A percentile compares a stretch with the other conserved stretches of the same genome.
These are phyloP conservation scores for Panus rudis DNA, from an alignment of 768 basidiomycete genomes.

Conservation along the genomic window DNA sequence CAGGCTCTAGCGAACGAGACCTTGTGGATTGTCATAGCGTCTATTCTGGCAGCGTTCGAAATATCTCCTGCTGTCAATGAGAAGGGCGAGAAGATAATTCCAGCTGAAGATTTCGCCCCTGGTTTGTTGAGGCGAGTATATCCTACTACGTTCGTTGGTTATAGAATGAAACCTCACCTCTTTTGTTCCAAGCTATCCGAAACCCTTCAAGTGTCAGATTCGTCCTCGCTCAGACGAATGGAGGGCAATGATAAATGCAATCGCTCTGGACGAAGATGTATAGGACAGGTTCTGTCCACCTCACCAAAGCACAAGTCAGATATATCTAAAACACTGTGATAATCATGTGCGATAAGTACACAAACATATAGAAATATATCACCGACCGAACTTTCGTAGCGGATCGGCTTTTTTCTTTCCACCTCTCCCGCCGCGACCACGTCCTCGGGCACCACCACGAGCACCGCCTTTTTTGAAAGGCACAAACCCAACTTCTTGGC, in stretches of 20 bases:
- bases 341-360: too few species aligned
- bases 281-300: too few species aligned
- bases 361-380: too few species aligned
- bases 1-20: not conserved
- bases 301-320: too few species aligned
- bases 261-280: too few species aligned
- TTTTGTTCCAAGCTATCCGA: slow-evolving; percentile 12
- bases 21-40: slow-evolving; percentile 1
- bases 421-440: slow-evolving; percentile 34
- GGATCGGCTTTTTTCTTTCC: slow-evolving; percentile 77
- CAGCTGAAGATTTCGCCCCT: slow-evolving; percentile 3
- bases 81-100: not conserved
- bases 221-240: slow-evolving; percentile 13
- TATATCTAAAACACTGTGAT: too few species aligned
- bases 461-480: slow-evolving; percentile 60
- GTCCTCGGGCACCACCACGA: slow-evolving; percentile 44
- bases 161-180: not conserved
- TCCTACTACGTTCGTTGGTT: not conserved
- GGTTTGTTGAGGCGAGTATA: slow-evolving; percentile 9
- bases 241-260: too few species aligned
- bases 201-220: slow-evolving; percentile 16
- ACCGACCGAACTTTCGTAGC: slow-evolving; percentile 58
- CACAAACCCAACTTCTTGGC: slow-evolving; percentile 46
- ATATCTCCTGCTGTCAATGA: not conserved
- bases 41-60: not conserved